Percentiles rank a stretch among this genome's conserved stretches.
phyloP scores from a whole-genome alignment of 176 grass and related monocot genomes.

The Oryza rufipogon region DNA sequence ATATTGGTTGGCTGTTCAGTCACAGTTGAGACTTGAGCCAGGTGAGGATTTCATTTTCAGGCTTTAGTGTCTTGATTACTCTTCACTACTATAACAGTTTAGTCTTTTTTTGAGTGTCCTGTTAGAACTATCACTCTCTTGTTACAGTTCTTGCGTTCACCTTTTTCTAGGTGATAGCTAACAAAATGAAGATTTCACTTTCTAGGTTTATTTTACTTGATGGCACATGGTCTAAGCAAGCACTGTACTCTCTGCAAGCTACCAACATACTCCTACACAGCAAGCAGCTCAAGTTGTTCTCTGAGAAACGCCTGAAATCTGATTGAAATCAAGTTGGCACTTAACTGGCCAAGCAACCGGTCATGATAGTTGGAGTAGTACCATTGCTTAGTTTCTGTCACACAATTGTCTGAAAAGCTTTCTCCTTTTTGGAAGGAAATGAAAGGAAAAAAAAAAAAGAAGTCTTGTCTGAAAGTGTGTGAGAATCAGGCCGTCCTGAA shows the following conservation, averaged over 20 bases:
- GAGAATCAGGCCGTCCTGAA: neutral
- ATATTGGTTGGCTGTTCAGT: neutral
- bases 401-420: neutral
- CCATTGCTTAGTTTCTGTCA: neutral
- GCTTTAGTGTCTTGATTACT: neutral
- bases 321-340: too few relatives aligned
- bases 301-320: too few relatives aligned
- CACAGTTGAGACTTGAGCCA: neutral
- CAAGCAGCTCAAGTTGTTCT: too few relatives aligned
- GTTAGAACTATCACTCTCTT: neutral
- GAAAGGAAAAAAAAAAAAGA: neutral
- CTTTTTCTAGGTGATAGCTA: too few relatives aligned
- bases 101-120: neutral
- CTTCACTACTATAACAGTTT: neutral
- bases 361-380: too few relatives aligned
- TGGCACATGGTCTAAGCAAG: too few relatives aligned
- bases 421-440: too few relatives aligned
- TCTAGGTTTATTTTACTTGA: too few relatives aligned
- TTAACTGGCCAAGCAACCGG: too few relatives aligned
- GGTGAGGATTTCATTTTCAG: neutral
- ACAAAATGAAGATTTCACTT: too few relatives aligned
- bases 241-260: too few relatives aligned
- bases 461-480: neutral
- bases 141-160: neutral
- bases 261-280: too few relatives aligned